A percentile compares a stretch with the other conserved stretches of the same genome.
Conservation (phyloP, 345 rosid species). For the Jatropha curcas region DNA sequence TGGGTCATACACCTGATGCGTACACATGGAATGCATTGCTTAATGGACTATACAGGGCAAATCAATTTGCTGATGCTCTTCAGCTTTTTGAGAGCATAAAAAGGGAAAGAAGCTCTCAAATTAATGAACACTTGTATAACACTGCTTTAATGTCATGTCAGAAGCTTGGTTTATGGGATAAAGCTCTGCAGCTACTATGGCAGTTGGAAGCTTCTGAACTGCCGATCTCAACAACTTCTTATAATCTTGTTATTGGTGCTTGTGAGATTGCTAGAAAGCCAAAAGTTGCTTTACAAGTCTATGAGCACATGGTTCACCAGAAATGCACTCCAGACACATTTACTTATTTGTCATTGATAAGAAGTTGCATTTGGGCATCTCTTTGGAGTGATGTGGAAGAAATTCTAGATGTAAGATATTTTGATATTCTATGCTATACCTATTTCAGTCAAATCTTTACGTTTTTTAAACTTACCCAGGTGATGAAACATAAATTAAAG, state of each 20-base stretch:
- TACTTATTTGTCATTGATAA: constrained; percentile 60
- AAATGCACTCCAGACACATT: constrained; percentile 57
- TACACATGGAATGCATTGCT: constrained; percentile 82
- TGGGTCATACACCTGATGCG: constrained; percentile 65
- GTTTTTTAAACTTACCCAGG: background rate
- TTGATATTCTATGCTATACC: background rate
- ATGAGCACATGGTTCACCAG: constrained; percentile 63
- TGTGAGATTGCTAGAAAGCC: constrained; percentile 76
- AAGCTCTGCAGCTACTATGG: constrained; percentile 74
- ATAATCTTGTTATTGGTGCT: constrained; percentile 63
- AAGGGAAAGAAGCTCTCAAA: constrained; percentile 31
- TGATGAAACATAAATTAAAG: background rate
- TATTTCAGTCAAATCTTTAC: no score
- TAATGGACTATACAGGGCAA: constrained; percentile 57
- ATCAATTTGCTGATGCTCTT: constrained; percentile 56
- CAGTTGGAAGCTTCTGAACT: constrained; percentile 62
- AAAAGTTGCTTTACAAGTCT: constrained; percentile 65
- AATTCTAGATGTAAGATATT: constrained; percentile 51
- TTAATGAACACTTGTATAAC: constrained; percentile 54
- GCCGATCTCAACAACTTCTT: constrained; percentile 49
- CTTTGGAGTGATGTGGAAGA: constrained; percentile 67
- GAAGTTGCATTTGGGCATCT: constrained; percentile 83
- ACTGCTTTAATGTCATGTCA: constrained; percentile 71
- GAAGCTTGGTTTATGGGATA: constrained; percentile 76
- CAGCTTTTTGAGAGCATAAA: constrained; percentile 59